Base-by-base conservation (phyloP, 1,139 yeast genomes). In the Yarrowia galli region DNA sequence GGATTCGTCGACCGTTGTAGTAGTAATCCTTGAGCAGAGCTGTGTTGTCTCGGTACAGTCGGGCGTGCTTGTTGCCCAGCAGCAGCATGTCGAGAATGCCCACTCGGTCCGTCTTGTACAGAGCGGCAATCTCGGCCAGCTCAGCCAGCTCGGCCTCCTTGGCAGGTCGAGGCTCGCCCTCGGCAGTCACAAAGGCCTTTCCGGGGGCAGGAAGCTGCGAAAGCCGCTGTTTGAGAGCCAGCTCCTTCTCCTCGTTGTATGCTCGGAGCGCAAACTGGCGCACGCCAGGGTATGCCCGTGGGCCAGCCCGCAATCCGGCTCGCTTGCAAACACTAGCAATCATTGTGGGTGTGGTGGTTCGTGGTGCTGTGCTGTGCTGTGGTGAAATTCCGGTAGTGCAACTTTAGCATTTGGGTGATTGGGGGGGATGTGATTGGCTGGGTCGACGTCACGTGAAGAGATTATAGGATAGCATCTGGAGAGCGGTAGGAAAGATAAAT, bases 81-180 rank as follows among this genome's bases (percentile, higher is more conserved):
- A 85, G 81, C 75, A 87, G 82, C 71, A 80, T 76, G 75, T 88
- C 89, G 82, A 87, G 83, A 67, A 85, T 79, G 10, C 88, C 82
- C 71, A 89, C 83, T 72, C 89, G 84, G 77, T 91, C 82, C 71
- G 84, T 81, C 72, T 84, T 83, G 71, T 87, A 84, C 74, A 89
- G 82, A 71, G 84, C 82, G 72, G 89, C 90, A 74, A 91, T 83
- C 72, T 85, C 89, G 35, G 96, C 92, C 68, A 91, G 86, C 51
- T 87, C 86, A 79, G 89, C 87, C 75, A 91, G 84, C 78, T 91
- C 96, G 64, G 81, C 80, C 73, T 91, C 96, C 40, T 84, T 79
- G 60, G 95, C 95, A 38, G 83, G 86, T 74, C 93, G 83, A 67
- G 89, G 86, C 16, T 92, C 82, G 9, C 97, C 97, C 75, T 91